Conservation (phyloP, 2,329 filamentous ascomycete genomes). For the Cadophora malorum region DNA sequence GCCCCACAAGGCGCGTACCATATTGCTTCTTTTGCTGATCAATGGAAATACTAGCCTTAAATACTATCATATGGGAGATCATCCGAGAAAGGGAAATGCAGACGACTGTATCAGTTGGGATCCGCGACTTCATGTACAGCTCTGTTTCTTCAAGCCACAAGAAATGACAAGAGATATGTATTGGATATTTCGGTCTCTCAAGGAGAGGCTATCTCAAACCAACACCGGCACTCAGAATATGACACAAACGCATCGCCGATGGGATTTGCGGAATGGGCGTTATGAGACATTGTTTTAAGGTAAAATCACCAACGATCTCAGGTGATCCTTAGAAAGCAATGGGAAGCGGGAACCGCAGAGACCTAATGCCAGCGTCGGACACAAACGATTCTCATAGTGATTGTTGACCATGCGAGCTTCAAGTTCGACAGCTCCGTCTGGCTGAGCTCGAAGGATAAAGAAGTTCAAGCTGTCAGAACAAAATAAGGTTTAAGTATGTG, state of each 20-base stretch:
- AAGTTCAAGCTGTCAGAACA: not conserved
- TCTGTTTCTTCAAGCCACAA: not conserved
- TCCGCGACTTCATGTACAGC: not conserved
- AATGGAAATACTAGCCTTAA: too few relatives aligned
- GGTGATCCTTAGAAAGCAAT: not conserved
- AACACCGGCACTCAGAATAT: not conserved
- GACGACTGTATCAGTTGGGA: too few relatives aligned
- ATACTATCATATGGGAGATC: too few relatives aligned
- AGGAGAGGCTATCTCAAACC: not conserved
- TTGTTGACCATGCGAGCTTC: not conserved
- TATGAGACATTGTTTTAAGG: not conserved
- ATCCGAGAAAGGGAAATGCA: too few relatives aligned
- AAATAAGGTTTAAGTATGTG: not conserved
- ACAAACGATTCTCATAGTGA: not conserved
- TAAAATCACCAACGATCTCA: not conserved
- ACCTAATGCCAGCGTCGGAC: not conserved
- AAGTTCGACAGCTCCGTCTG: not conserved
- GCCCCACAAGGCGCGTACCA: not conserved
- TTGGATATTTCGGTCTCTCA: too few relatives aligned
- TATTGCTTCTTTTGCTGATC: not conserved
- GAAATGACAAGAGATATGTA: too few relatives aligned
- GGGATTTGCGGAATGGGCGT: not conserved
- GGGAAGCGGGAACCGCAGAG: not conserved
- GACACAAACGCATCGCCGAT: not conserved
- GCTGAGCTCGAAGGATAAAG: not conserved